Evolutionary conservation across 2,329 filamentous ascomycete genomes (phyloP).

Genomic region (Coniochaeta pulveracea): DNA sequence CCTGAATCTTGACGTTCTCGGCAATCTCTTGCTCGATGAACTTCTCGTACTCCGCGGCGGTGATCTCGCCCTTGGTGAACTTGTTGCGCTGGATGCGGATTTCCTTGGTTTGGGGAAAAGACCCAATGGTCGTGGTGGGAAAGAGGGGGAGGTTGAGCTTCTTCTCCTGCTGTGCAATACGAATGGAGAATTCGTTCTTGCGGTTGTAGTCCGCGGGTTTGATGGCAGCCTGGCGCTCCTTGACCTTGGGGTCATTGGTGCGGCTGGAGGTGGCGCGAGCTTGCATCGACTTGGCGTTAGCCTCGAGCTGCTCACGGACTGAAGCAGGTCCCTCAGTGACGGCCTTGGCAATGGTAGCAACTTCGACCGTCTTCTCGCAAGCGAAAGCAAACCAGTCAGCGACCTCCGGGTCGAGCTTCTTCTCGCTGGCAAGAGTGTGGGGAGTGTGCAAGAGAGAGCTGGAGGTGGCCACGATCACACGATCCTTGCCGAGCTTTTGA

Average conservation of each 20-base stretch:
- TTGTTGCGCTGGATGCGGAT: slow-evolving; percentile 95
- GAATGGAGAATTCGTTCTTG: slow-evolving; percentile 75
- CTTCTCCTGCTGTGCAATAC: slow-evolving; percentile 82
- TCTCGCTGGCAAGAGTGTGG: slow-evolving; percentile 96
- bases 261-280: slow-evolving; percentile 83
- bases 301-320: slow-evolving; percentile 82
- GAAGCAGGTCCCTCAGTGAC: slow-evolving; percentile 84
- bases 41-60: slow-evolving; percentile 82
- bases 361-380: slow-evolving; percentile 83
- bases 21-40: slow-evolving; percentile 99
- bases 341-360: slow-evolving; percentile 91
- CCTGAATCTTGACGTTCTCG: slow-evolving; percentile 90
- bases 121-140: slow-evolving; percentile 98
- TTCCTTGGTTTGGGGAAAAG: slow-evolving; percentile 98
- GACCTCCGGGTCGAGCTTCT: slow-evolving; percentile 91
- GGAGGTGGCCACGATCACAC: slow-evolving; percentile 92
- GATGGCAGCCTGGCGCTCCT: slow-evolving; percentile 88
- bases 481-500: slow-evolving; percentile 92
- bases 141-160: slow-evolving; percentile 91
- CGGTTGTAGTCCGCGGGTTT: slow-evolving; percentile 80
- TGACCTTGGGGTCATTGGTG: slow-evolving; percentile 96
- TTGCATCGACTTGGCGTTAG: slow-evolving; percentile 90
- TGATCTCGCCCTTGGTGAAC: slow-evolving; percentile 98
- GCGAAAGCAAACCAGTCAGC: slow-evolving; percentile 99
- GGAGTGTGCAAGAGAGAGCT: slow-evolving; percentile 97